Conservation (phyloP, 2,329 filamentous ascomycete species). For the Calonectria hawksworthii region DNA sequence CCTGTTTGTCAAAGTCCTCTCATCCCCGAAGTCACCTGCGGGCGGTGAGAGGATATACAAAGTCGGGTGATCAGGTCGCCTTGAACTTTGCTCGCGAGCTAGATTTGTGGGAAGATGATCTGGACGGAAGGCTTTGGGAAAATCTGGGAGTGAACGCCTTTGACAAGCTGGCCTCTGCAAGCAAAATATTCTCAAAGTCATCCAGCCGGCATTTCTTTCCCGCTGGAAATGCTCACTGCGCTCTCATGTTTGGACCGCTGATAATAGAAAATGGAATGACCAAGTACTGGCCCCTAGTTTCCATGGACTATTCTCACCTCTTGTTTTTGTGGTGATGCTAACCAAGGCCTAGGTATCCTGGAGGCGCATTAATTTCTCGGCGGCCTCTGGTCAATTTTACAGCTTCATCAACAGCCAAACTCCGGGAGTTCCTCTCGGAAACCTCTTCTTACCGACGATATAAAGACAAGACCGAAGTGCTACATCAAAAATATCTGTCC, state of each 20-base stretch:
- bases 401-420: background rate
- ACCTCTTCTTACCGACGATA: background rate
- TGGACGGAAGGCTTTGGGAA: background rate
- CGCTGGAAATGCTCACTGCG: background rate
- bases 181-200: background rate
- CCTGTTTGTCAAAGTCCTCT: background rate
- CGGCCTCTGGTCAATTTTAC: background rate
- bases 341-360: background rate
- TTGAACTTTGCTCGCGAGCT: background rate
- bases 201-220: background rate
- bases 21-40: background rate
- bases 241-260: background rate
- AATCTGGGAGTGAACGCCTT: background rate
- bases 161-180: background rate
- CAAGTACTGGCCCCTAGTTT: background rate
- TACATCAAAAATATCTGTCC: background rate
- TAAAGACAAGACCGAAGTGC: background rate
- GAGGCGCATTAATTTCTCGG: background rate
- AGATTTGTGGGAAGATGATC: background rate
- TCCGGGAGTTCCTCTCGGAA: background rate
- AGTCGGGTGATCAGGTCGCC: background rate
- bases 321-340: background rate
- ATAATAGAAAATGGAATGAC: constrained; percentile 4
- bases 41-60: background rate
- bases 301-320: fast-evolving